A percentile compares a stretch with the other conserved stretches of the same genome.
Conservation (phyloP, 2,329 filamentous ascomycete species). For the Diaporthe sp. region DNA sequence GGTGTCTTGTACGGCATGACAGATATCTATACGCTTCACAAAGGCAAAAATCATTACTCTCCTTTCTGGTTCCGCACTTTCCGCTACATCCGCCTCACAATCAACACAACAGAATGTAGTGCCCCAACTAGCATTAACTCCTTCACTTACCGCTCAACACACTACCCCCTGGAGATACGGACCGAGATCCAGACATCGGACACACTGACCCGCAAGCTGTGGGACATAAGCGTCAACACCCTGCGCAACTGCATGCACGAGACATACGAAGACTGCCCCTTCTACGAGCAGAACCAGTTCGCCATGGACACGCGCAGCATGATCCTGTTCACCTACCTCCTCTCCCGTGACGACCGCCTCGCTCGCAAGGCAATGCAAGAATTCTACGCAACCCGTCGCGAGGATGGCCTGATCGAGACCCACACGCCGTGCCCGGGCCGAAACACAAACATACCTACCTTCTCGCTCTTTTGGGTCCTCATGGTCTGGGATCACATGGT, state of each 20-base stretch:
- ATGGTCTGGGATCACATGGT: conserved; percentile 48
- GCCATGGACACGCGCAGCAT: conserved; percentile 44
- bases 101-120: conserved; percentile 15
- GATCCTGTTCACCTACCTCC: conserved; percentile 49
- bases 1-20: conserved; percentile 35
- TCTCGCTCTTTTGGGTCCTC: conserved; percentile 51
- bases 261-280: conserved; percentile 51
- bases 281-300: conserved; percentile 52
- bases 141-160: conserved; percentile 31
- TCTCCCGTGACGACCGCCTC: conserved; percentile 49
- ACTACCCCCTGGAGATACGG: conserved; percentile 17
- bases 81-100: conserved; percentile 38
- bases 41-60: conserved; percentile 35
- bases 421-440: conserved; percentile 45
- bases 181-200: conserved; percentile 17
- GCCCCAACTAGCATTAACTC: conserved; percentile 25
- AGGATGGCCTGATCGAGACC: conserved; percentile 47
- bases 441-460: conserved; percentile 47
- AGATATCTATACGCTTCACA: conserved; percentile 28
- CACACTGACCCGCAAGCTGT: conserved; percentile 41
- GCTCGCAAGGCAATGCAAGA: conserved; percentile 50
- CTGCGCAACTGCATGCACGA: conserved; percentile 52
- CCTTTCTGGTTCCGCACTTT: conserved; percentile 41
- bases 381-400: conserved; percentile 46
- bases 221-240: conserved; percentile 49